Evolutionary conservation across 768 basidiomycete species (phyloP).

Genomic region (Tephrocybe sp.): DNA sequence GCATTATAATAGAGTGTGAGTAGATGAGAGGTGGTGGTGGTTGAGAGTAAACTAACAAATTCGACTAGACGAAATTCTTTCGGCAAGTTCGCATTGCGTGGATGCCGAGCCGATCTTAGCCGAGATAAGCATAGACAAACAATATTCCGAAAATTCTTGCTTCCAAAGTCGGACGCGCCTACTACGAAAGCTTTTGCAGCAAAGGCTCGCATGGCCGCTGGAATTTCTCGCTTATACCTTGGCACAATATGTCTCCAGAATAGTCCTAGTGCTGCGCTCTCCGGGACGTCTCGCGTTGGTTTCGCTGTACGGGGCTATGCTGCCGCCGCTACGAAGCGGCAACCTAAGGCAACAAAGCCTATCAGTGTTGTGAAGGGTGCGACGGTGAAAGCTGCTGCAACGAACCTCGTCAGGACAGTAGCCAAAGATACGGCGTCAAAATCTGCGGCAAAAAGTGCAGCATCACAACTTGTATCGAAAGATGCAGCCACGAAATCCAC

Average conservation of each 20-base stretch:
- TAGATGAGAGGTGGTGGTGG: constrained; percentile 26
- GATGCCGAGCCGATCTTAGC: neutral
- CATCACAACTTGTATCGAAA: too few species aligned
- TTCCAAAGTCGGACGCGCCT: constrained; percentile 1
- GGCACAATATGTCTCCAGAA: constrained; percentile 13
- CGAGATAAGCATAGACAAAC: constrained; percentile 6
- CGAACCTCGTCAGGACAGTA: neutral
- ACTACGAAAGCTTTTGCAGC: neutral
- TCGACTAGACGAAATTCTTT: constrained; percentile 17
- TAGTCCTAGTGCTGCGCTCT: constrained; percentile 5
- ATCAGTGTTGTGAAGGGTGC: too few species aligned
- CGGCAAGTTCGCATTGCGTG: constrained; percentile 14
- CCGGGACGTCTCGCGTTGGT: constrained; percentile 8
- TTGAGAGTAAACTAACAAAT: constrained; percentile 23
- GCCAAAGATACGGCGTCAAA: neutral
- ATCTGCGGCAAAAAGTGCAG: neutral
- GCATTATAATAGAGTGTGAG: constrained; percentile 27
- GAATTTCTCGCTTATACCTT: constrained; percentile 17
- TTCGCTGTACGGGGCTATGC: constrained; percentile 12
- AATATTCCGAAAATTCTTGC: constrained; percentile 6
- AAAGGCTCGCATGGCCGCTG: constrained; percentile 18
- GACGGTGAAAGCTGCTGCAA: neutral
- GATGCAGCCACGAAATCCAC: too few species aligned
- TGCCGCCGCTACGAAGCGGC: constrained; percentile 9
- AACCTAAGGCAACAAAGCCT: constrained; percentile 10